Evolutionary conservation across 2,329 filamentous ascomycete species (phyloP).

Genomic region (Lachnellula hyalina): DNA sequence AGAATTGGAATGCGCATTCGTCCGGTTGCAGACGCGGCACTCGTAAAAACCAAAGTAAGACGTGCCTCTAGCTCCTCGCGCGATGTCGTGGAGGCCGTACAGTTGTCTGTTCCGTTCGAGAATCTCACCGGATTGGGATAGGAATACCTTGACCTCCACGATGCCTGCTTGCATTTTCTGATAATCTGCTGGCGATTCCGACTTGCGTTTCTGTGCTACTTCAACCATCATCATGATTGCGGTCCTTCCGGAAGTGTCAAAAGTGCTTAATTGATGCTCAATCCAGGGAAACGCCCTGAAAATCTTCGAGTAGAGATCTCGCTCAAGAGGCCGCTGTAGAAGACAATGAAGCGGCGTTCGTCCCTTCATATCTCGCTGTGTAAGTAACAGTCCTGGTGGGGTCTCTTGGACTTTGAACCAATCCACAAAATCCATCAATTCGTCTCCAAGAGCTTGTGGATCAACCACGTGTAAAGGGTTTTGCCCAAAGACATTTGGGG

Average conservation of each 20-base stretch:
- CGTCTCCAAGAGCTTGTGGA: slow-evolving; percentile 16
- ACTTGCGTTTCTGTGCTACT: slow-evolving; percentile 12
- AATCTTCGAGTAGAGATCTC: slow-evolving; percentile 15
- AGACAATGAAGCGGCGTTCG: slow-evolving; percentile 22
- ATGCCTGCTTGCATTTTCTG: slow-evolving; percentile 18
- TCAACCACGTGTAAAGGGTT: slow-evolving; percentile 18
- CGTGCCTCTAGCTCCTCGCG: slow-evolving; percentile 16
- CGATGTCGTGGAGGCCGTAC: slow-evolving; percentile 24
- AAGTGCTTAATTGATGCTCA: slow-evolving; percentile 17
- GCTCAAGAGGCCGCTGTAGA: slow-evolving; percentile 18
- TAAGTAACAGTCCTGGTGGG: slow-evolving; percentile 17
- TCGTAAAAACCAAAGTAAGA: slow-evolving; percentile 10
- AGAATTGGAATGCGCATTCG: slow-evolving; percentile 15
- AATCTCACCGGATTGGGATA: slow-evolving; percentile 2
- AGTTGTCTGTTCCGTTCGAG: neutral
- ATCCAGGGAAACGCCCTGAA: slow-evolving; percentile 19
- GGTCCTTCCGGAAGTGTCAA: slow-evolving; percentile 17
- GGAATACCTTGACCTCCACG: slow-evolving; percentile 13
- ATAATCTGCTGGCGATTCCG: slow-evolving; percentile 11
- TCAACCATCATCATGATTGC: slow-evolving; percentile 19
- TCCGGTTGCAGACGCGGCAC: slow-evolving; percentile 18
- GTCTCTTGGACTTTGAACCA: slow-evolving; percentile 18
- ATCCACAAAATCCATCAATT: slow-evolving; percentile 15
- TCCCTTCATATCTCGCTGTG: slow-evolving; percentile 22
- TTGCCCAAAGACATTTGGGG: slow-evolving; percentile 20